These are phyloP conservation scores for Neopestalotiopsis clavispora DNA, from an alignment of 2,329 filamentous ascomycete genomes.

Conservation along the genomic window DNA sequence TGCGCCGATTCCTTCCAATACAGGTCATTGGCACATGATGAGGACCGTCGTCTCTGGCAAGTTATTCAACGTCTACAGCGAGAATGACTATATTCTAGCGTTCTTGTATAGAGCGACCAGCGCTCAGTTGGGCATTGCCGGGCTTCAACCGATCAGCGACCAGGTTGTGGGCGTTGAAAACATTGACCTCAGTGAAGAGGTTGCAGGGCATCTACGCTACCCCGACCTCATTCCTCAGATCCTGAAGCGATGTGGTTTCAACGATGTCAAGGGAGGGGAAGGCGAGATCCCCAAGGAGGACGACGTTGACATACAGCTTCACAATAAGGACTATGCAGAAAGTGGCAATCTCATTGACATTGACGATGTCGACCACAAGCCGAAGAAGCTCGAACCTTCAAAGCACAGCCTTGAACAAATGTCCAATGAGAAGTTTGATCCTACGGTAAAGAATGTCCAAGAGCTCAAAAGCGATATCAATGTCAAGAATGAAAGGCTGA, in stretches of 20 bases:
- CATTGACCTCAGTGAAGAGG: conserved; percentile 56
- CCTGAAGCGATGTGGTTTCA: conserved; percentile 56
- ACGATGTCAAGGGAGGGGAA: conserved; percentile 47
- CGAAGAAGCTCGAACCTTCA: conserved; percentile 22
- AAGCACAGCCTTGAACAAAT: conserved; percentile 24
- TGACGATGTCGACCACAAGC: conserved; percentile 35
- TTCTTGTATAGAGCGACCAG: conserved; percentile 87
- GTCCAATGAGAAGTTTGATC: conserved; percentile 34
- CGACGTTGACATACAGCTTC: conserved; percentile 33
- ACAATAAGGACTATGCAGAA: conserved; percentile 35
- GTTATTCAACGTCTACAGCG: conserved; percentile 86
- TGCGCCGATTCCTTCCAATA: conserved; percentile 74
- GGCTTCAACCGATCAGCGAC: conserved; percentile 71
- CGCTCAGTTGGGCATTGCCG: conserved; percentile 82
- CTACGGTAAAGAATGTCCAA: conserved; percentile 28
- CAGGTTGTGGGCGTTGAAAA: conserved; percentile 69
- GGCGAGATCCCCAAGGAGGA: conserved; percentile 56
- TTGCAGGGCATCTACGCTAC: conserved; percentile 58
- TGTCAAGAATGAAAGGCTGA: conserved; percentile 25
- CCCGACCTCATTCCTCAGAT: conserved; percentile 57
- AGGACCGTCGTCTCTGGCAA: conserved; percentile 59
- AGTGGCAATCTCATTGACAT: conserved; percentile 47
- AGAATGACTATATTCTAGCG: conserved; percentile 85
- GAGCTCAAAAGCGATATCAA: conserved; percentile 30
- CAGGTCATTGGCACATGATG: conserved; percentile 57